Conservation (phyloP, 768 basidiomycete species). For the Boletus vermiculosoides region DNA sequence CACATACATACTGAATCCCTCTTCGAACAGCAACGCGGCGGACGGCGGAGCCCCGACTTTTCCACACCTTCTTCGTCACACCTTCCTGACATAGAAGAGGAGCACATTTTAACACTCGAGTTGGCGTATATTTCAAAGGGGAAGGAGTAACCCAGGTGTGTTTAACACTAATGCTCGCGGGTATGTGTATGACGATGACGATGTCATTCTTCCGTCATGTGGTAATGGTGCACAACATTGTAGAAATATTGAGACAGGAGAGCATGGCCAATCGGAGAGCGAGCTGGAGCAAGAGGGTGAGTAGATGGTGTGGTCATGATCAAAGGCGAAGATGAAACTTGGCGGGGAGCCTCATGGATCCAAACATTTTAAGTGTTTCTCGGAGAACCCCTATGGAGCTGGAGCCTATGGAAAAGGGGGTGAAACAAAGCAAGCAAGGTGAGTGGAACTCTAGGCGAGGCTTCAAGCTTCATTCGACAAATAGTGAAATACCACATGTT, state of each 20-base stretch:
- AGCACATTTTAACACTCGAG: too few relatives aligned
- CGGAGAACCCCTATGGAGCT: not conserved
- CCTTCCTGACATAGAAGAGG: too few relatives aligned
- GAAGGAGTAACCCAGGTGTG: too few relatives aligned
- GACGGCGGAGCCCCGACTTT: too few relatives aligned
- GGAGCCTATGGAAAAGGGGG: not conserved
- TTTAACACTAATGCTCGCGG: too few relatives aligned
- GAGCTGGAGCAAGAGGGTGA: not conserved
- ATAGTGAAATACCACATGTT: not conserved
- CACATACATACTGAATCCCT: too few relatives aligned
- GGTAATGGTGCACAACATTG: conserved; percentile 7
- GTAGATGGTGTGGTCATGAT: not conserved
- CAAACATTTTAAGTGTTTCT: not conserved
- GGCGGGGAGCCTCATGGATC: not conserved
- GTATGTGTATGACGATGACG: too few relatives aligned
- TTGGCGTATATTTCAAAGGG: too few relatives aligned
- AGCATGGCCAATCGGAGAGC: not conserved
- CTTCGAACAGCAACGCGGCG: too few relatives aligned
- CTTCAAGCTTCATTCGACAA: not conserved
- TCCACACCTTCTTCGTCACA: too few relatives aligned
- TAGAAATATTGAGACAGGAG: conserved; percentile 6
- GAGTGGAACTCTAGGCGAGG: not conserved
- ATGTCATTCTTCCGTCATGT: too few relatives aligned
- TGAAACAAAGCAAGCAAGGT: not conserved
- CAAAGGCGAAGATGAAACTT: not conserved